Evolutionary conservation across 495 filamentous ascomycete genomes (phyloP).

Genomic region (Tuber aestivum): DNA sequence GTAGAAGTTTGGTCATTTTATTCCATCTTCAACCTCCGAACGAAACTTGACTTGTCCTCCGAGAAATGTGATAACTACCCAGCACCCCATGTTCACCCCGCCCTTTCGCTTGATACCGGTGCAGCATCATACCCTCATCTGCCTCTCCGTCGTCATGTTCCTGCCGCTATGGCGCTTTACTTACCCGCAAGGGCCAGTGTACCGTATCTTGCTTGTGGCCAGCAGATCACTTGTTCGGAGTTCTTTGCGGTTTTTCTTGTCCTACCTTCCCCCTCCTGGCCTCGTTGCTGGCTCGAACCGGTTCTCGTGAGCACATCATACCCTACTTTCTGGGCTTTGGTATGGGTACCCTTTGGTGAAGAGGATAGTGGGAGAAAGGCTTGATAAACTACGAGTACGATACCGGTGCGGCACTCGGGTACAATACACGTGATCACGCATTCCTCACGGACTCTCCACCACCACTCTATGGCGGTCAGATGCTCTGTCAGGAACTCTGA

Average conservation of each 20-base stretch:
- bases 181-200: not conserved
- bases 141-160: not conserved
- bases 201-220: too few species aligned
- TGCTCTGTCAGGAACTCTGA: too few species aligned
- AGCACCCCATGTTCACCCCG: conserved; percentile 7
- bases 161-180: not conserved
- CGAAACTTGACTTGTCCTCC: too few species aligned
- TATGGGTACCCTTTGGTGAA: not conserved
- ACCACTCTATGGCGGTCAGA: too few species aligned
- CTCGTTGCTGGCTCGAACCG: not conserved
- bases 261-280: not conserved
- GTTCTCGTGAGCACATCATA: not conserved
- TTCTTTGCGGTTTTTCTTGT: not conserved
- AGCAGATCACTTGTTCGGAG: not conserved
- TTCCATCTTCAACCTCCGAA: conserved; percentile 9
- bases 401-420: too few species aligned
- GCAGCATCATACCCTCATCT: too few species aligned
- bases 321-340: not conserved
- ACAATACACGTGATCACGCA: too few species aligned
- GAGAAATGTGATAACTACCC: conserved; percentile 6
- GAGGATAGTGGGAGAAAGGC: not conserved
- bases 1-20: too few species aligned
- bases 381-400: not conserved
- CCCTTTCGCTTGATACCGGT: conserved; percentile 19
- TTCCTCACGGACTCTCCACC: too few species aligned